Conservation (phyloP, 129 eudicot genomes). For the Helianthus tuberosus region DNA sequence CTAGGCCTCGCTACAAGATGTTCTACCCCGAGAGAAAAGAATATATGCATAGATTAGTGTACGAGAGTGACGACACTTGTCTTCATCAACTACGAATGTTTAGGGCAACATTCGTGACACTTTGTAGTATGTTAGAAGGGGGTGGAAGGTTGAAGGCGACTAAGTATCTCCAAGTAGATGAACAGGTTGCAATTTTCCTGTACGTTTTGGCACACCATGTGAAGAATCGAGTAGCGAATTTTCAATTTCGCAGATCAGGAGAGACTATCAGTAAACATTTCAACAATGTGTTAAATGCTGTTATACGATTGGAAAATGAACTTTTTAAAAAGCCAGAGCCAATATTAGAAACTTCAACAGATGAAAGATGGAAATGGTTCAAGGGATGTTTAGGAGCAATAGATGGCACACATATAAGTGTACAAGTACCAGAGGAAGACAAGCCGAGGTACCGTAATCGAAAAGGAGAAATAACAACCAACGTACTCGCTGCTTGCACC, state of each 20-base stretch:
- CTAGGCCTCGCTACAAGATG: too few species aligned
- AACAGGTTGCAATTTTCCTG: not conserved
- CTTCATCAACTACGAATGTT: not conserved
- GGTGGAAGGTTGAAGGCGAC: not conserved
- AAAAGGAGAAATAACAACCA: not conserved
- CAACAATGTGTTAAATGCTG: not conserved
- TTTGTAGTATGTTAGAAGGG: not conserved
- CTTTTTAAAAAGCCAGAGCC: not conserved
- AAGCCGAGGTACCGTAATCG: not conserved
- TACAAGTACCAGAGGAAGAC: not conserved
- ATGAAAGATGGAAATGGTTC: slow-evolving; percentile 4
- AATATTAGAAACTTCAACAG: not conserved
- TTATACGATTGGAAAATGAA: not conserved
- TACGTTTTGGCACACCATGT: not conserved
- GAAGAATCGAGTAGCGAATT: not conserved
- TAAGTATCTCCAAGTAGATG: slow-evolving; percentile 7
- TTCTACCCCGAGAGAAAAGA: too few species aligned
- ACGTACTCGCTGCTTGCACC: not conserved
- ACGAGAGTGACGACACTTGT: not conserved
- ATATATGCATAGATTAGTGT: not conserved
- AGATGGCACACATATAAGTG: not conserved
- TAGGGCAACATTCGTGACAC: not conserved
- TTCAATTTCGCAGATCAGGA: not conserved
- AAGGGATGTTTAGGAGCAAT: slow-evolving; percentile 1
- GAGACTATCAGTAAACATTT: not conserved